Conservation (phyloP, 345 rosid species). For the Stellera chamaejasme region DNA sequence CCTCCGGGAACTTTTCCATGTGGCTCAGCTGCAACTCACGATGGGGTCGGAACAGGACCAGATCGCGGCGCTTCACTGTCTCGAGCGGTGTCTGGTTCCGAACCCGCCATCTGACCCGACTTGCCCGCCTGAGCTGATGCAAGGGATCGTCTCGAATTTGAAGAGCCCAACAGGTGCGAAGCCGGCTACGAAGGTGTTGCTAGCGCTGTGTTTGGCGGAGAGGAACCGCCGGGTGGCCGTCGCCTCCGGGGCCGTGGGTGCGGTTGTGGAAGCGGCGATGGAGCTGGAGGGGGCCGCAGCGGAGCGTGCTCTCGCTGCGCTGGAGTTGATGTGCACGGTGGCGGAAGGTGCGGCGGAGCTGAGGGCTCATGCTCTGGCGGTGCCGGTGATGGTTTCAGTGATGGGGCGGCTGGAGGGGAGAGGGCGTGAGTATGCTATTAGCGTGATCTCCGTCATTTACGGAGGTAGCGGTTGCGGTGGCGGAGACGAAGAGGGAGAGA, state of each 20-base stretch:
- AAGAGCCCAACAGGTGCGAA: constrained; percentile 42
- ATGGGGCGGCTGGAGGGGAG: constrained; percentile 80
- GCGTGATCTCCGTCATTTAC: constrained; percentile 63
- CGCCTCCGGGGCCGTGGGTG: constrained; percentile 63
- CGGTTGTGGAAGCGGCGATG: constrained; percentile 56
- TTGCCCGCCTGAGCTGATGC: constrained; percentile 68
- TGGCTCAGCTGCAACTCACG: constrained; percentile 57
- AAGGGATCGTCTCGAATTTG: constrained; percentile 44
- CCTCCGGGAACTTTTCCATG: constrained; percentile 58
- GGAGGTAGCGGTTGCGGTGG: constrained; percentile 20
- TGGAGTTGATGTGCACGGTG: constrained; percentile 77
- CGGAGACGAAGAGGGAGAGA: constrained; percentile 15
- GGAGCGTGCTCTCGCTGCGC: constrained; percentile 71
- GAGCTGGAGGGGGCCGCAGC: constrained; percentile 68
- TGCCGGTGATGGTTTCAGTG: constrained; percentile 86
- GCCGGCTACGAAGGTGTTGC: constrained; percentile 59
- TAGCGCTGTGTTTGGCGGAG: constrained; percentile 75
- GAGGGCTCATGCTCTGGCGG: constrained; percentile 69
- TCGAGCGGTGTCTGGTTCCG: constrained; percentile 65
- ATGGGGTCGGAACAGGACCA: constrained; percentile 49
- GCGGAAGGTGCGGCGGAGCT: constrained; percentile 70
- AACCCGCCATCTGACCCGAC: constrained; percentile 66
- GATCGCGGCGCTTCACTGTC: constrained; percentile 57
- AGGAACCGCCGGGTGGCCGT: constrained; percentile 74
- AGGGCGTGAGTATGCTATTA: constrained; percentile 76